Evolutionary conservation across 2,329 filamentous ascomycete genomes (phyloP).

Genomic region (Stagonosporopsis cucurbitacearum): DNA sequence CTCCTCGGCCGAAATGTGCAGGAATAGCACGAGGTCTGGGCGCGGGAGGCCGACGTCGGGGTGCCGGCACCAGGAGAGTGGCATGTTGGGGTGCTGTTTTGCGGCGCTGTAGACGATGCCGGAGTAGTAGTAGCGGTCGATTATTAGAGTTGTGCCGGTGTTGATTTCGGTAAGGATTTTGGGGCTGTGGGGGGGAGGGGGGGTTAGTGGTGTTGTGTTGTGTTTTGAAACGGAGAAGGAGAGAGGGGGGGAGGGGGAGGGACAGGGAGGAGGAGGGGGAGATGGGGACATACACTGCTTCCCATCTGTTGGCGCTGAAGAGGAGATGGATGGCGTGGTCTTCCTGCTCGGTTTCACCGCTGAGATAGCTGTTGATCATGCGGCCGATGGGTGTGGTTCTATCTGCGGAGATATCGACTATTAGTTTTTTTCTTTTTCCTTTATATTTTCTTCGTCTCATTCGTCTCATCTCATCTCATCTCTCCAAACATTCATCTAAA

Average conservation of each 20-base stretch:
- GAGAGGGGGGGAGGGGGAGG: not conserved
- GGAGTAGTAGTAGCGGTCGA: slow-evolving; percentile 94
- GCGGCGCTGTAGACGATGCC: slow-evolving; percentile 93
- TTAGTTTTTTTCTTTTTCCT: not conserved
- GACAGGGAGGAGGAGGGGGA: not conserved
- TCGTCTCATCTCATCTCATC: not conserved
- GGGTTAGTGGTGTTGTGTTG: not conserved
- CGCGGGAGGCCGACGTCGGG: slow-evolving; percentile 86
- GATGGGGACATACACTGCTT: slow-evolving; percentile 55
- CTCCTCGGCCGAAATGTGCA: slow-evolving; percentile 77
- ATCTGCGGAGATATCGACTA: slow-evolving; percentile 58
- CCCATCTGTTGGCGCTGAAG: slow-evolving; percentile 92
- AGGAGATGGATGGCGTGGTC: slow-evolving; percentile 90
- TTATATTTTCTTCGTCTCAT: too few relatives aligned
- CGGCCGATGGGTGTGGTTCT: slow-evolving; percentile 82
- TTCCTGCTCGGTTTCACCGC: slow-evolving; percentile 73
- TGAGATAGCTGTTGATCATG: slow-evolving; percentile 85
- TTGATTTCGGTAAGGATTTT: slow-evolving; percentile 55
- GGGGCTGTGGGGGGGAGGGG: slow-evolving; percentile 25
- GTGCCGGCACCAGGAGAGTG: slow-evolving; percentile 79
- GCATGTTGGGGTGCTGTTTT: slow-evolving; percentile 74
- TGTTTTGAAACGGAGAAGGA: not conserved
- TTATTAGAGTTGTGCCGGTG: slow-evolving; percentile 75
- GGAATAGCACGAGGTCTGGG: slow-evolving; percentile 86
- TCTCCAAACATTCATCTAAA: too few relatives aligned